Percentiles rank a stretch among this genome's conserved stretches.
Conservation (phyloP, 2,329 filamentous ascomycete species). For the Aspergillus transmontanensis region DNA sequence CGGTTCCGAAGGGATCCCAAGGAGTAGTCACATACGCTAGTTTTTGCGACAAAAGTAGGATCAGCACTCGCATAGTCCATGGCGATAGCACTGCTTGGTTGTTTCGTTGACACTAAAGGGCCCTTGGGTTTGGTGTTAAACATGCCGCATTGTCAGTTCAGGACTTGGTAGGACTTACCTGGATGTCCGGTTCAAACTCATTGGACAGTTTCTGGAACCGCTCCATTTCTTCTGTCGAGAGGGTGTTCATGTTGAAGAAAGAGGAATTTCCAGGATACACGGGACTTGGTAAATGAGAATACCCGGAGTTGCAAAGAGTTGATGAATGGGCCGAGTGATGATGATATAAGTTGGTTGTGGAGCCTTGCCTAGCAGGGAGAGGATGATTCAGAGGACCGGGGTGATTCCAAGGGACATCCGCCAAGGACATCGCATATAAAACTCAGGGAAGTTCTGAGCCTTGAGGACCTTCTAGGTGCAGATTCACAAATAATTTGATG, state of each 20-base stretch:
- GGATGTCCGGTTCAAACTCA: constrained; percentile 60
- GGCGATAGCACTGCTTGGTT: constrained; percentile 74
- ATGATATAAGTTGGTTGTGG: constrained; percentile 24
- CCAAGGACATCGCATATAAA: constrained; percentile 40
- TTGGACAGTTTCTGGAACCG: constrained; percentile 65
- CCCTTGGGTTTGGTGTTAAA: constrained; percentile 61
- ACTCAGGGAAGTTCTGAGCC: constrained; percentile 5
- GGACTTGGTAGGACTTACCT: constrained; percentile 41
- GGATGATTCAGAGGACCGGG: constrained; percentile 33
- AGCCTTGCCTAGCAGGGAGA: constrained; percentile 32
- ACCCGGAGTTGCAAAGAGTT: constrained; percentile 24
- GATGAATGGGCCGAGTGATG: constrained; percentile 25
- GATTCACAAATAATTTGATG: constrained; percentile 15
- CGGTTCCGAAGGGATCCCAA: not conserved
- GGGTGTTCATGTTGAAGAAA: constrained; percentile 39
- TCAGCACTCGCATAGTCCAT: constrained; percentile 89
- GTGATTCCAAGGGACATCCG: constrained; percentile 36
- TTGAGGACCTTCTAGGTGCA: constrained; percentile 12
- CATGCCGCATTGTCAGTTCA: constrained; percentile 1
- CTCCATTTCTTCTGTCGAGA: constrained; percentile 58
- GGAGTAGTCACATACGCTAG: constrained; percentile 59
- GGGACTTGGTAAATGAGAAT: constrained; percentile 25
- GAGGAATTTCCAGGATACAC: constrained; percentile 18
- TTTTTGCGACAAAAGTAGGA: constrained; percentile 82
- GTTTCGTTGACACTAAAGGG: constrained; percentile 77